Base-by-base conservation (phyloP, 139 green algal species). In the Chlamydomonas asymmetrica region DNA sequence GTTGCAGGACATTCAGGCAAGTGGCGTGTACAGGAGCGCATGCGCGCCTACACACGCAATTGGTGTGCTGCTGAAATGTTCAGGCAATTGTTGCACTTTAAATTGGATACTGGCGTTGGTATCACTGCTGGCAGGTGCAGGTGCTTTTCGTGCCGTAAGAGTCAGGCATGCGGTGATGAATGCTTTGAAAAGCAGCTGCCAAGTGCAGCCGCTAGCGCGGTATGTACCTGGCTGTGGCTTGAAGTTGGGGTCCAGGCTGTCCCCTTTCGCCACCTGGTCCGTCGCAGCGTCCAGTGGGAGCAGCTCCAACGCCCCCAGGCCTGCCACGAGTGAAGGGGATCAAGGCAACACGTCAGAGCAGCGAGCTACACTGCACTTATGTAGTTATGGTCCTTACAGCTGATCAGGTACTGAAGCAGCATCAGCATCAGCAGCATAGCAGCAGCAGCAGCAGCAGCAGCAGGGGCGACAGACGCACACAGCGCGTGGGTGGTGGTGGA, bases 221-320 rank as follows among this genome's bases (percentile, higher is more conserved):
- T 59, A n/a, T 59, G 49, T n/a, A 75, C 63, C 71, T 54, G 63
- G 63, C 18, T 39, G 73, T 16, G 81, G 80, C 34, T 49, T 34
- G 73, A 70, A 84, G 50, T 56, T 54, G 18, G 38, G 0, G 57
- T 87, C 78, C 6, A 75, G 27, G 0, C 27, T 16, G 72, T 92
- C 86, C 9, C 81, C 81, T 23, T 70, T 76, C 48, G 57, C 66
- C 56, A 91, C 45, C 62, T 81, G 68, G 39, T 31, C 43, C 59
- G 34, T 73, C 62, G 71, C 82, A 31, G 52, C 65, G 8, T 16
- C 59, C 45, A 85, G 43, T 34, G 69, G 52, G 32, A 74, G 8
- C 6, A 65, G 72, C 65, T 94, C 91, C 37, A 92, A 50, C 2
- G 73, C 83, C 0, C 91, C 91, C 50, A 93, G 43, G 20, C 91